These are phyloP conservation scores for Barnettozyma wickerhamii DNA, from an alignment of 805 yeast species.

Conservation along the genomic window DNA sequence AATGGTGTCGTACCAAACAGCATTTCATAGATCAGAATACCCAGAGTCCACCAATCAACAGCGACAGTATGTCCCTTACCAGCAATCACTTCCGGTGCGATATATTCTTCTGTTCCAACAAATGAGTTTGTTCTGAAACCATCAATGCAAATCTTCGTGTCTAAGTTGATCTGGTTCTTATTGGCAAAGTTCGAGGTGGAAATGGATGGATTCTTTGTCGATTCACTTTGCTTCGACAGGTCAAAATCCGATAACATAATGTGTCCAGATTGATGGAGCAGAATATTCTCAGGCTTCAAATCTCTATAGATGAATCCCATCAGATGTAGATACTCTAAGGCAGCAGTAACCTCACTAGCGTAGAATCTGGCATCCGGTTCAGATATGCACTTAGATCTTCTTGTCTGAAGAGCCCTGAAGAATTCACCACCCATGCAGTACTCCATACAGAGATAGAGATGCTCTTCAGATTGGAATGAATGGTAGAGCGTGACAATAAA, in stretches of 20 bases:
- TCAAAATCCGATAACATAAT: slow-evolving; percentile 98
- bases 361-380: slow-evolving; percentile 91
- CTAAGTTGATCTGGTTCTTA: slow-evolving; percentile 59
- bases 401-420: slow-evolving; percentile 90
- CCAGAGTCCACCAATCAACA: slow-evolving; percentile 99
- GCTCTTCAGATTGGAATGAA: slow-evolving; percentile 92
- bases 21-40: slow-evolving; percentile 92
- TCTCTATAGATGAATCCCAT: slow-evolving; percentile 98
- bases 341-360: slow-evolving; percentile 96
- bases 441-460: slow-evolving; percentile 93
- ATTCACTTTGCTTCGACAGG: slow-evolving; percentile 81
- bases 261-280: slow-evolving; percentile 95
- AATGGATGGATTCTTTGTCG: slow-evolving; percentile 72
- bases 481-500: slow-evolving; percentile 95
- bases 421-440: slow-evolving; percentile 99
- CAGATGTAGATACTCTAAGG: slow-evolving; percentile 88
- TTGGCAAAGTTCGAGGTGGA: slow-evolving; percentile 26
- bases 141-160: slow-evolving; percentile 92
- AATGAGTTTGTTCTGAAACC: slow-evolving; percentile 96
- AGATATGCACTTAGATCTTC: slow-evolving; percentile 76
- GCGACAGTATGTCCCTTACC: slow-evolving; percentile 98
- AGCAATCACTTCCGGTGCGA: slow-evolving; percentile 96
- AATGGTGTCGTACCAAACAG: slow-evolving; percentile 94
- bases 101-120: slow-evolving; percentile 98
- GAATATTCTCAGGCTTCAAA: slow-evolving; percentile 91